Evolutionary conservation across 148 eudicot genomes (phyloP).

Genomic region (Nepenthes gracilis): DNA sequence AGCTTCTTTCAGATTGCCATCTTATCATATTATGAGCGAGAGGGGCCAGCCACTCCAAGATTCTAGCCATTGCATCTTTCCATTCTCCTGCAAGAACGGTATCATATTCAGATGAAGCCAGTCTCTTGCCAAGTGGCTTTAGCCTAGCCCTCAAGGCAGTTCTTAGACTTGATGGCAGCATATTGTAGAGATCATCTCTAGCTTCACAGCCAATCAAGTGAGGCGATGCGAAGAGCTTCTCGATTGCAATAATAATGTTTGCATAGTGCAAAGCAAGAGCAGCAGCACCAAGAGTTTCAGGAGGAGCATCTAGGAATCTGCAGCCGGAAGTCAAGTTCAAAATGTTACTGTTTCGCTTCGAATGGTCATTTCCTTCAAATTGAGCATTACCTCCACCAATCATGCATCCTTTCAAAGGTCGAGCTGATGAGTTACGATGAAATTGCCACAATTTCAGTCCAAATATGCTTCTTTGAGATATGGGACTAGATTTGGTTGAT

Average conservation of each 20-base stretch:
- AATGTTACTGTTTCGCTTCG: background rate
- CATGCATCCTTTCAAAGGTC: conserved; percentile 16
- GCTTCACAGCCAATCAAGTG: conserved; percentile 56
- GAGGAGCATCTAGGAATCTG: conserved; percentile 28
- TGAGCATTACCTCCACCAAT: too few relatives aligned
- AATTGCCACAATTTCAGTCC: conserved; percentile 20
- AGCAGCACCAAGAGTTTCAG: conserved; percentile 48
- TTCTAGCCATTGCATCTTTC: conserved; percentile 36
- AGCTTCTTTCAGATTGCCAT: conserved; percentile 56
- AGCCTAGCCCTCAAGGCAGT: conserved; percentile 26
- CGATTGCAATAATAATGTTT: conserved; percentile 43
- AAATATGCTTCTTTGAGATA: conserved; percentile 19
- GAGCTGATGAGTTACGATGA: conserved; percentile 12
- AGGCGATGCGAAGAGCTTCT: conserved; percentile 49
- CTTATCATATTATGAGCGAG: conserved; percentile 63
- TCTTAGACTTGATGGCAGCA: conserved; percentile 47
- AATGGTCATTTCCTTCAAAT: background rate
- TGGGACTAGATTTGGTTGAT: conserved; percentile 22
- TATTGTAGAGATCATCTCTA: conserved; percentile 48
- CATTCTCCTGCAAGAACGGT: conserved; percentile 48
- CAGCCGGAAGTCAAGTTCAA: conserved; percentile 13
- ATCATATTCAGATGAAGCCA: conserved; percentile 27
- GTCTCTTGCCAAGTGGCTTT: conserved; percentile 29
- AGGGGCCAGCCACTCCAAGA: conserved; percentile 53
- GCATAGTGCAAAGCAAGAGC: conserved; percentile 63